Evolutionary conservation across 2,329 filamentous ascomycete genomes (phyloP), one percentile per base, ranked within the genome.

Genomic region (Monilinia fructigena): DNA sequence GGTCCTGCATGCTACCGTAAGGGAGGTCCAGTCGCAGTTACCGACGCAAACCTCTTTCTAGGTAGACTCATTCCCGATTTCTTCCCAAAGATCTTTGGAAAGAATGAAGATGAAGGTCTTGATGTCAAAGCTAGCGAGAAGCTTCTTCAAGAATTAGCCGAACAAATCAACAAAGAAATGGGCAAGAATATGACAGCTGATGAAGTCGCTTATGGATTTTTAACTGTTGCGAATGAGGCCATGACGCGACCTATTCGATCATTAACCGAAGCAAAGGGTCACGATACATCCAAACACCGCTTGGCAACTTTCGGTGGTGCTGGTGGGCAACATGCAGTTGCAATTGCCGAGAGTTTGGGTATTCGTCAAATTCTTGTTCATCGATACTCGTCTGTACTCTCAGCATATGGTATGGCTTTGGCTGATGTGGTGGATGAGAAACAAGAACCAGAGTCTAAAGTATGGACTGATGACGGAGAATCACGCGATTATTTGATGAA

Each of bases 1-100:
- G 93, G 93, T 0, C 93, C 93, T 11, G 92, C 92, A 0, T 96
- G 93, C 72, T 97, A 97, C 77, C 85, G 92, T 35, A 97, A 97
- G 77, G 91, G 89, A 0, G 93, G 93, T 0, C 93, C 93, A 3
- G 82, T 94, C 4, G 94, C 93, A 0, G 93, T 97, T 28, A 97
- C 93, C 0, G 93, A 97, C 76, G 93, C 93, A 1, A 97, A 97
- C 72, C 77, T 97, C 6, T 91, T 92, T 72, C 85, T 97, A 0
- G 93, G 93, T 0, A 85, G 93, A 50, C 81, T 98, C 4, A 79
- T 97, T 1, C 93, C 93, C 0, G 91, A 96, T 69, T 96, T 95
- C 81, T 97, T 97, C 74, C 93, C 93, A 0, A 94, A 93, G 76
- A 97, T 98, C 67, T 97, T 98, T 73, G 94, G 94, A 55, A 89